Evolutionary conservation across 495 filamentous ascomycete species (phyloP), one percentile per base, ranked within the genome.

Genomic region (Aspergillus carlsbadensis): DNA sequence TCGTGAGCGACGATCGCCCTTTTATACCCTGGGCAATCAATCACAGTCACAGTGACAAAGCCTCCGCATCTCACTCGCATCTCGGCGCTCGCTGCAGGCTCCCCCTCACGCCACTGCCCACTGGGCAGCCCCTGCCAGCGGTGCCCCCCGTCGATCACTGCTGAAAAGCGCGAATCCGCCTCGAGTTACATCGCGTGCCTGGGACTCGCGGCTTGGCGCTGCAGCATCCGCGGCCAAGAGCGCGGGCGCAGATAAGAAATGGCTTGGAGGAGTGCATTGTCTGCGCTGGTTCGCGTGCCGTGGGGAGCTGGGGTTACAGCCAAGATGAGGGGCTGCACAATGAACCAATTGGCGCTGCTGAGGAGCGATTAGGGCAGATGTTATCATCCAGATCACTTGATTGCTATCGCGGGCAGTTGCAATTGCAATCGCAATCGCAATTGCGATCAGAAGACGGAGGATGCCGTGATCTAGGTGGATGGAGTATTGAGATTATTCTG

Each of bases 131-230:
- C n/a, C n/a, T n/a, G n/a, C n/a, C n/a, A n/a, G n/a, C n/a, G 39
- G 18, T 33, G 39, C 21, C 14, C 4, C 2, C 31, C 13, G 49
- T 24, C 36, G 50, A 54, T 45, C 18, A 34, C 13, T 41, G 33
- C 21, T 36, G 22, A 15, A 49, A 37, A 5, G 3, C 14, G 10
- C 42, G 40, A 54, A 35, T 42, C 53, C 53, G 53, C 53, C 17
- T 49, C 21, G 1, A 13, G 53, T 56, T 56, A 56, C 53, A 56
- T 56, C 53, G 53, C 53, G 43, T 48, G 42, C 53, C 53, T 56
- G 53, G 24, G 33, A 7, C 31, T 26, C 33, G 29, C 24, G 6
- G 10, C 53, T 56, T 56, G 53, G 53, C 53, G 41, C 6, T 29
- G 13, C 37, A 31, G 8, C 14, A 29, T 33, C 39, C 20, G n/a